Base-by-base conservation (phyloP, 2,329 filamentous ascomycete species). In the Pyrenochaeta sp. region DNA sequence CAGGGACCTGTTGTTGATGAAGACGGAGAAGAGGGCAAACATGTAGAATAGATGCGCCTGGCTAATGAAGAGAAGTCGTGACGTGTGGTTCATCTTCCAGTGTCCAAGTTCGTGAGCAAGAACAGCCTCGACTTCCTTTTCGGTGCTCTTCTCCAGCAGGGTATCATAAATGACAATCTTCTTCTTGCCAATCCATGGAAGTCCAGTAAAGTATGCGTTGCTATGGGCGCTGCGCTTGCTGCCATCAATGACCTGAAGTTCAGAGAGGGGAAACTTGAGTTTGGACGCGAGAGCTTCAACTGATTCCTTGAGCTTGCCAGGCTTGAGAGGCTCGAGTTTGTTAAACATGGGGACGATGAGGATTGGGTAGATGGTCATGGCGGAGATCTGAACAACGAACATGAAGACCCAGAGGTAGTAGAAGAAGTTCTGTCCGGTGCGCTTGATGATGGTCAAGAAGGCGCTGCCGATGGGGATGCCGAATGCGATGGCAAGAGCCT, bases 81-180 rank as follows among this genome's bases (percentile, higher is more conserved):
- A 96, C 8, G 94, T 97, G 78, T 99, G 94, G 49, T 90, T 91
- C 58, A 96, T 83, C 63, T 88, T 93, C 94, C 94, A 99, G 78
- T 99, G 94, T 37, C 94, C 94, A 34, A 99, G 83, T 74, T 99
- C 94, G 71, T 99, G 94, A 23, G 90, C 92, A 40, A 99, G 79
- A 39, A 99, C 92, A 55, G 94, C 93, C 46, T 96, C 90, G 27
- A 99, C 92, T 74, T 99, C 94, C 66, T 94, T 82, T 3, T 89
- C 86, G 51, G 92, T 85, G 71, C 88, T 94, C 83, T 97, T 96
- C 74, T 96, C 93, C 52, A 99, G 91, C 53, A 99, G 77, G 4
- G 95, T 99, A 70, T 99, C 94, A 71, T 96, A 99, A 68, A 99
- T 95, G 65, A 99, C 94, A 77, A 99, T 99, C 78, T 97, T 95